Evolutionary conservation across 805 yeast genomes (phyloP).

Genomic region (Kuraishia cidri): DNA sequence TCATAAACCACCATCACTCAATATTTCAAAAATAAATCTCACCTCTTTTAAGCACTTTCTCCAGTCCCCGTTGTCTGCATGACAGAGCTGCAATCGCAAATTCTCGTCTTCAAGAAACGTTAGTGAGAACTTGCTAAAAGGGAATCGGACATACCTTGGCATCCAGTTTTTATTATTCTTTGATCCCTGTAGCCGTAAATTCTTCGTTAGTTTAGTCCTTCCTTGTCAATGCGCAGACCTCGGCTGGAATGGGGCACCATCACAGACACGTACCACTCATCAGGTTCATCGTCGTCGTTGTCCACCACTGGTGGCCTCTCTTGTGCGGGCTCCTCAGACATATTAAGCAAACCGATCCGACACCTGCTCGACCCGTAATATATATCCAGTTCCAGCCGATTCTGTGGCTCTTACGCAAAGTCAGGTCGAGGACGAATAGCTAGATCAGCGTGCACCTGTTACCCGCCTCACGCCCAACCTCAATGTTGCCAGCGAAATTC

Average conservation of each 20-base stretch:
- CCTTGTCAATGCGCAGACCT: not conserved
- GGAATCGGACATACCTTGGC: conserved; percentile 37
- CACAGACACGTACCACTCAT: conserved; percentile 44
- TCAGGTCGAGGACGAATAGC: too few relatives aligned
- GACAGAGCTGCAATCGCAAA: conserved; percentile 61
- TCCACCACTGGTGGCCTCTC: too few relatives aligned
- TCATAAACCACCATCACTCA: too few relatives aligned
- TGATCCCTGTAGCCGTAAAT: conserved; percentile 48
- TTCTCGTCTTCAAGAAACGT: conserved; percentile 42
- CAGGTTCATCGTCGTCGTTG: conserved; percentile 52
- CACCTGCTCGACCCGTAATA: too few relatives aligned
- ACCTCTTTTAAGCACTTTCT: conserved; percentile 61
- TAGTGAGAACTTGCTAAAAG: not conserved
- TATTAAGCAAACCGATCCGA: too few relatives aligned
- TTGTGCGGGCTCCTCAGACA: too few relatives aligned
- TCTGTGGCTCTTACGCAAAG: too few relatives aligned
- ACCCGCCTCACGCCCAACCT: too few relatives aligned
- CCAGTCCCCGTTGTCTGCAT: conserved; percentile 81
- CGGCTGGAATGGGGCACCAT: not conserved
- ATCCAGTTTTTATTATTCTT: conserved; percentile 69
- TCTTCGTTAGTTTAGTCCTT: too few relatives aligned
- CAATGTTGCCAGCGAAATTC: too few relatives aligned
- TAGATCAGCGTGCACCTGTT: too few relatives aligned
- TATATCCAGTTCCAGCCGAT: too few relatives aligned
- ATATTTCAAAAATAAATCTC: conserved; percentile 15